Conservation (phyloP, 2,329 filamentous ascomycete species). For the Aspergillus pseudotamarii region DNA sequence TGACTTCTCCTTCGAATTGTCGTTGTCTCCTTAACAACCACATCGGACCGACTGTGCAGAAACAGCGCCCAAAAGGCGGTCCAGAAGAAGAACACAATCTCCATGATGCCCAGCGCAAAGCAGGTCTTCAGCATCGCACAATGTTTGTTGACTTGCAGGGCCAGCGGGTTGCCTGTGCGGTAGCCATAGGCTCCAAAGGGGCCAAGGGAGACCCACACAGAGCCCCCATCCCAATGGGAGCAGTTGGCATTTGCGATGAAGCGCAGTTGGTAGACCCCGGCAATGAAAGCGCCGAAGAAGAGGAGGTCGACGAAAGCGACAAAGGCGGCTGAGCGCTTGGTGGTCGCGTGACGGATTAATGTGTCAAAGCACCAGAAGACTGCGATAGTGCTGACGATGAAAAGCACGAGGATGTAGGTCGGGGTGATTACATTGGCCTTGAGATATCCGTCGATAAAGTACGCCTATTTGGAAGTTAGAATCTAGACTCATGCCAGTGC, state of each 20-base stretch:
- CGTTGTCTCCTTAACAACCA: slow-evolving; percentile 43
- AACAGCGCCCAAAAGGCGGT: slow-evolving; percentile 70
- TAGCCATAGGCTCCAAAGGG: slow-evolving; percentile 60
- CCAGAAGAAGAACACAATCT: slow-evolving; percentile 76
- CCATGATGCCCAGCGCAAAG: slow-evolving; percentile 91
- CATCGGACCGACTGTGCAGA: slow-evolving; percentile 38
- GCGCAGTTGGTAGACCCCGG: slow-evolving; percentile 60
- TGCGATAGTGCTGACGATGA: slow-evolving; percentile 65
- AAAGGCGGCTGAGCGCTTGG: slow-evolving; percentile 61
- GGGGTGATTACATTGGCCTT: slow-evolving; percentile 61
- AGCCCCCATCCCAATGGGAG: slow-evolving; percentile 56
- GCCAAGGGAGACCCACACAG: slow-evolving; percentile 63
- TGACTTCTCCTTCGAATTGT: slow-evolving; percentile 37
- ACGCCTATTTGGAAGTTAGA: slow-evolving; percentile 44
- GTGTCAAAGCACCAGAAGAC: slow-evolving; percentile 65
- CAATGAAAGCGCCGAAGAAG: slow-evolving; percentile 67
- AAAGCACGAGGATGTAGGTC: slow-evolving; percentile 63
- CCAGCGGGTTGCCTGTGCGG: slow-evolving; percentile 50
- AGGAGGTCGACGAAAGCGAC: slow-evolving; percentile 64
- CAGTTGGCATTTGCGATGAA: slow-evolving; percentile 67
- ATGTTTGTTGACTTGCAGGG: slow-evolving; percentile 67
- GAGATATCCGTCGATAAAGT: slow-evolving; percentile 64
- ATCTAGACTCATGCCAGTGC: not conserved
- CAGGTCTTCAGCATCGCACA: slow-evolving; percentile 91
- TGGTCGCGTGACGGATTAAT: slow-evolving; percentile 60